Evolutionary conservation across 352 stramenopile species (phyloP).

Genomic region (Peronospora belbahrii): DNA sequence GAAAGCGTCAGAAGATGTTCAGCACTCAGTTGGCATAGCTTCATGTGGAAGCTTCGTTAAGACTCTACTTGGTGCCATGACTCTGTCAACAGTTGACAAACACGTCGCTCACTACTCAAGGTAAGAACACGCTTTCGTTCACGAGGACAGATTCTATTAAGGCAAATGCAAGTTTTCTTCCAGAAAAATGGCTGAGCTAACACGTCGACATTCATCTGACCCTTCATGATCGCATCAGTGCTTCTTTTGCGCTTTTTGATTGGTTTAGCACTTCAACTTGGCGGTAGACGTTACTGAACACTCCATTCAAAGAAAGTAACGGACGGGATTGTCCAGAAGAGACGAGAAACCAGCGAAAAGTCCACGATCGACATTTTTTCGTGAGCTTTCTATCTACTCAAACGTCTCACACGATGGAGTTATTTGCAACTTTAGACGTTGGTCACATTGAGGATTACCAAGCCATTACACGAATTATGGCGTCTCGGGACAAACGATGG

Average conservation of each 20-base stretch:
- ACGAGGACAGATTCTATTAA: not conserved
- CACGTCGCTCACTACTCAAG: constrained; percentile 41
- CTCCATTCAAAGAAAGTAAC: constrained; percentile 29
- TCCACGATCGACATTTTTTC: constrained; percentile 5
- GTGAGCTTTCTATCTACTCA: constrained; percentile 1
- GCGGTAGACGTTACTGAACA: constrained; percentile 12
- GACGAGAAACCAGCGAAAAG: constrained; percentile 8
- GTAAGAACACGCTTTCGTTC: too few relatives aligned
- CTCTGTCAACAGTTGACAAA: constrained; percentile 61
- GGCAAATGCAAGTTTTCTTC: not conserved
- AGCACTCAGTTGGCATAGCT: not conserved
- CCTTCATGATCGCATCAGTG: not conserved
- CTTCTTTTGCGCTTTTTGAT: constrained; percentile 4
- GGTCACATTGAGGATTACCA: constrained; percentile 21
- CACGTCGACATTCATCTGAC: too few relatives aligned
- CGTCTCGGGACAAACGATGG: constrained; percentile 28
- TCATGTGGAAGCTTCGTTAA: too few relatives aligned
- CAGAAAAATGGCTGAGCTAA: not conserved
- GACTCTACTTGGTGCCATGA: constrained; percentile 28
- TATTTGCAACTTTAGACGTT: constrained; percentile 34
- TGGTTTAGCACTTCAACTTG: constrained; percentile 24
- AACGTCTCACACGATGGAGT: constrained; percentile 15
- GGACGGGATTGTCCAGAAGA: constrained; percentile 16
- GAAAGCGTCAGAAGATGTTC: constrained; percentile 3
- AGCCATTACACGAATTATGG: constrained; percentile 26